phyloP scores from a whole-genome alignment of 1,284 basidiomycete species.

The Microbotryum intermedium region DNA sequence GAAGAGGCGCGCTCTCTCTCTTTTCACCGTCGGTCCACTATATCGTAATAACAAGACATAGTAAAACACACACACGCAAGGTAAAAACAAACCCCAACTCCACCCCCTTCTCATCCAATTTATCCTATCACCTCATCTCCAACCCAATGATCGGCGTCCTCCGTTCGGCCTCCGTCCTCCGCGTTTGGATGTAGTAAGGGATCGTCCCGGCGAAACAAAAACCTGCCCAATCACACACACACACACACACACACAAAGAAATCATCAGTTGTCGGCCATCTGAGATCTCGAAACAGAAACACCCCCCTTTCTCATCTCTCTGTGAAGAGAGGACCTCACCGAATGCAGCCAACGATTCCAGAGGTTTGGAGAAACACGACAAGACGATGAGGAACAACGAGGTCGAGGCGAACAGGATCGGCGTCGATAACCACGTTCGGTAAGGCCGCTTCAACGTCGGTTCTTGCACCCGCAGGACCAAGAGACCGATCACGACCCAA shows the following conservation, averaged over 20 bases:
- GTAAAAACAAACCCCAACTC: no score
- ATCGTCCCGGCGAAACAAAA: slow-evolving; percentile 25
- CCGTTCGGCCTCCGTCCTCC: not conserved
- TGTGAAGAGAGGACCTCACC: no score
- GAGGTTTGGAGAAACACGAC: slow-evolving; percentile 87
- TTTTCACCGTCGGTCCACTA: no score
- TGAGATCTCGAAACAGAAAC: not conserved
- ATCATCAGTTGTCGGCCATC: not conserved
- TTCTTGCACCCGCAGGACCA: slow-evolving; percentile 83
- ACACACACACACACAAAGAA: not conserved
- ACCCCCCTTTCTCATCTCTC: no score
- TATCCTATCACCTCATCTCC: slow-evolving; percentile 1
- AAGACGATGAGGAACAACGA: slow-evolving; percentile 88
- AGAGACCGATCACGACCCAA: slow-evolving; percentile 75
- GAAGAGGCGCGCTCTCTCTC: no score
- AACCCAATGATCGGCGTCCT: not conserved
- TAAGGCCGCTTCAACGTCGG: slow-evolving; percentile 83
- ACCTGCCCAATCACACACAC: not conserved
- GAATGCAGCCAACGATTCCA: slow-evolving; percentile 75
- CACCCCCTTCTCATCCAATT: no score
- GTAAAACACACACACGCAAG: no score
- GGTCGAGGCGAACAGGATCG: slow-evolving; percentile 80
- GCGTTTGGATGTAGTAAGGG: slow-evolving; percentile 20
- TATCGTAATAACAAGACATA: no score
- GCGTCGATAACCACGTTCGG: slow-evolving; percentile 81